Percentiles rank a stretch among this genome's conserved stretches.
phyloP scores from a whole-genome alignment of 176 grass and related monocot genomes.

The Dactylis glomerata region DNA sequence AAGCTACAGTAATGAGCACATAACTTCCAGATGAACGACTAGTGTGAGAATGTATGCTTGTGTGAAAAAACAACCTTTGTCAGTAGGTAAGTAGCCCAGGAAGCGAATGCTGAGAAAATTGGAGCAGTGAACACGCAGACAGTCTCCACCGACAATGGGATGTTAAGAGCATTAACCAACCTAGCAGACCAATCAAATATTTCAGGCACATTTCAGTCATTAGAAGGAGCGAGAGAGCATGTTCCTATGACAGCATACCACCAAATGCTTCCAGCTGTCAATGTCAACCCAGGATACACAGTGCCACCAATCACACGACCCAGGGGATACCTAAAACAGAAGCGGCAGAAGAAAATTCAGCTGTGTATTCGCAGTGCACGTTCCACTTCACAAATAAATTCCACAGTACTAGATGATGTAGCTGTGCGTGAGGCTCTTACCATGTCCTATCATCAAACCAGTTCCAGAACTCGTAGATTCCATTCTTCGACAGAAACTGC shows the following conservation, averaged over 20 bases:
- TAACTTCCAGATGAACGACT: neutral
- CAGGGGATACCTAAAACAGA: constrained; percentile 84
- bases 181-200: constrained; percentile 40
- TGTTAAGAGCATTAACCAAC: constrained; percentile 87
- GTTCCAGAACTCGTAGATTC: constrained; percentile 99
- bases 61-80: constrained; percentile 65
- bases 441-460: constrained; percentile 99
- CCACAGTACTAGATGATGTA: neutral
- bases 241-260: constrained; percentile 45
- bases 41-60: constrained; percentile 5
- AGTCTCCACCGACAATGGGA: constrained; percentile 93
- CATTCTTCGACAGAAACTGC: constrained; percentile 98
- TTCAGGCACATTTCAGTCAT: constrained; percentile 29
- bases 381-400: neutral
- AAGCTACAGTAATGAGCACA: neutral
- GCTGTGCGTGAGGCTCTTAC: constrained; percentile 26
- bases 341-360: constrained; percentile 4
- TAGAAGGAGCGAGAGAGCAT: neutral
- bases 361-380: neutral
- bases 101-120: constrained; percentile 91
- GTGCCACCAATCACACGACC: constrained; percentile 97
- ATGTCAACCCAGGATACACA: constrained; percentile 94
- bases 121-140: constrained; percentile 99
- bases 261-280: constrained; percentile 97
- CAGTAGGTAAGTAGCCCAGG: constrained; percentile 96